Percentiles rank a stretch among this genome's conserved stretches.
Evolutionary conservation across 805 yeast genomes (phyloP).

Genomic region (Yamadazyma insecticola): DNA sequence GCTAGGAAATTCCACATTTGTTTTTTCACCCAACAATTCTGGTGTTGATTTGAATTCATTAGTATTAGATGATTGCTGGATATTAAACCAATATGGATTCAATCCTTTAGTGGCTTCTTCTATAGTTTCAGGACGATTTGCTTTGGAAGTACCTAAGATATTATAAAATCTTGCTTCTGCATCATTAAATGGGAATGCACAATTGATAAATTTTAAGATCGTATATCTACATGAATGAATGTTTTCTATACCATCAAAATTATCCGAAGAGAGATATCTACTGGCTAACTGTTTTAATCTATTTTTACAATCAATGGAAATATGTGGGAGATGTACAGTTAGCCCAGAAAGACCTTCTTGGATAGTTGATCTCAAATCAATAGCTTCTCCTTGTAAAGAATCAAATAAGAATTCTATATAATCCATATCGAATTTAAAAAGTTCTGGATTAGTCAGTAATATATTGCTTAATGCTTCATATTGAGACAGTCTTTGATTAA

Average conservation of each 20-base stretch:
- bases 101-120: conserved; percentile 80
- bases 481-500: conserved; percentile 54
- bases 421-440: conserved; percentile 41
- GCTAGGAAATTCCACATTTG: conserved; percentile 48
- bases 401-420: conserved; percentile 65
- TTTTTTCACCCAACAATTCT: conserved; percentile 40
- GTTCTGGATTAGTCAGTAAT: conserved; percentile 40
- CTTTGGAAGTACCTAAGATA: conserved; percentile 54
- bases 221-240: conserved; percentile 55
- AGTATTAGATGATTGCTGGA: conserved; percentile 43
- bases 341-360: conserved; percentile 67
- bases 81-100: conserved; percentile 75
- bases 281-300: conserved; percentile 38
- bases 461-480: conserved; percentile 78
- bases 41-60: conserved; percentile 38
- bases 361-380: conserved; percentile 61
- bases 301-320: conserved; percentile 35
- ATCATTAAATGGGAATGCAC: conserved; percentile 63
- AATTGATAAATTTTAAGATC: conserved; percentile 60
- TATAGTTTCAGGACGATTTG: conserved; percentile 63
- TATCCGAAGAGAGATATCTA: conserved; percentile 21
- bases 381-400: conserved; percentile 59
- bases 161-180: conserved; percentile 64
- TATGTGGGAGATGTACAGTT: conserved; percentile 40
- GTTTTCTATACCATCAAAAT: conserved; percentile 12